These are phyloP conservation scores for Kluyveromyces lactis DNA, from an alignment of 805 yeast genomes.

Conservation along the genomic window DNA sequence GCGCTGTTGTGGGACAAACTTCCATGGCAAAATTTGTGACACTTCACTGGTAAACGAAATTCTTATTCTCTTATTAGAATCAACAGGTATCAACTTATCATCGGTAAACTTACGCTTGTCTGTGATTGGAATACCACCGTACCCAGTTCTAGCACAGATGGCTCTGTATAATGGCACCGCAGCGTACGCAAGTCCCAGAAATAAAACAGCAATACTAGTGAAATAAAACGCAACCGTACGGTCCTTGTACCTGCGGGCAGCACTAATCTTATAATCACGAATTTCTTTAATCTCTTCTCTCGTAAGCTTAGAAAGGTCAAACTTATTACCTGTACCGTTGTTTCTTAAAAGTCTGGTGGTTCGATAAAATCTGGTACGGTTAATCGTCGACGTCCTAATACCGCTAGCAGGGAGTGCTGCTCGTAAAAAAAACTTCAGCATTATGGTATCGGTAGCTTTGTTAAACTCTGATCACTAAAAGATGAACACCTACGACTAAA, in stretches of 20 bases:
- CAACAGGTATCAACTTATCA: conserved; percentile 83
- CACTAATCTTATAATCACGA: conserved; percentile 14
- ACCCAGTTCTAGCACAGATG: conserved; percentile 90
- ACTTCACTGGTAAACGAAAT: conserved; percentile 90
- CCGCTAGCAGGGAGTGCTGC: not conserved
- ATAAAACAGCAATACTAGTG: conserved; percentile 57
- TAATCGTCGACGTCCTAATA: not conserved
- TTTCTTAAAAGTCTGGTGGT: conserved; percentile 1
- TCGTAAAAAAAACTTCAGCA: not conserved
- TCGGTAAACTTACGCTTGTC: conserved; percentile 73
- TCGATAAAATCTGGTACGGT: not conserved
- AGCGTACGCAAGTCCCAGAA: conserved; percentile 73
- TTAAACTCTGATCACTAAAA: too few species aligned
- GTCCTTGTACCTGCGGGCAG: conserved; percentile 31
- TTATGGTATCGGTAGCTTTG: too few species aligned
- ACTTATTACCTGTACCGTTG: not conserved
- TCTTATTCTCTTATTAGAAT: conserved; percentile 69
- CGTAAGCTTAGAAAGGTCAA: conserved; percentile 20
- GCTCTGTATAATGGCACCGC: conserved; percentile 91
- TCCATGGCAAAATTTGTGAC: conserved; percentile 88
- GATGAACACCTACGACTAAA: too few species aligned
- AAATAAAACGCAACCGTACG: conserved; percentile 58
- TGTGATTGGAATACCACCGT: conserved; percentile 92
- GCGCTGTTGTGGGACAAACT: conserved; percentile 85
- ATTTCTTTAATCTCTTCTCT: conserved; percentile 19